Percentiles rank a stretch among this genome's conserved stretches.
phyloP scores from a whole-genome alignment of 2,329 filamentous ascomycete genomes.

The Xylariaceae sp. region DNA sequence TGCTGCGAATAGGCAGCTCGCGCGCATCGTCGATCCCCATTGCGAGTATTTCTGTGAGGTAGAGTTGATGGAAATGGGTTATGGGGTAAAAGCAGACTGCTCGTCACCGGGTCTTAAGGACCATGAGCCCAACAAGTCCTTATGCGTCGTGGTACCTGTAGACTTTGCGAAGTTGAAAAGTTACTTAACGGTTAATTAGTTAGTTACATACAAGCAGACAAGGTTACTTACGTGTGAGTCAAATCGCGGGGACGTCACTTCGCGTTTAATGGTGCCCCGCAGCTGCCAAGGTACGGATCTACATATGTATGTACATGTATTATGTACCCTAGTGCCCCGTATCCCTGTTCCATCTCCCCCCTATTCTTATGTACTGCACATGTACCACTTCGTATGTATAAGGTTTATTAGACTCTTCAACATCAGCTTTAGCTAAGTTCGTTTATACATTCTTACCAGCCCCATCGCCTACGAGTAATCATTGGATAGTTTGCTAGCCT shows the following conservation, averaged over 20 bases:
- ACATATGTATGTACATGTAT: slow-evolving; percentile 11
- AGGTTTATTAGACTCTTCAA: not conserved
- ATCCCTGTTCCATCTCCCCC: not conserved
- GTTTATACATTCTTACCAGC: too few species aligned
- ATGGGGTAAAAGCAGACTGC: too few species aligned
- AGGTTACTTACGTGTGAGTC: slow-evolving; percentile 15
- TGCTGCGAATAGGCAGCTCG: slow-evolving; percentile 33
- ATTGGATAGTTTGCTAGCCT: too few species aligned
- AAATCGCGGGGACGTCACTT: slow-evolving; percentile 27
- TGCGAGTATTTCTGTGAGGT: not conserved
- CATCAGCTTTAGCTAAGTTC: too few species aligned
- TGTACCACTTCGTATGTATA: not conserved
- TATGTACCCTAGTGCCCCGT: slow-evolving; percentile 7
- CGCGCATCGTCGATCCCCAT: slow-evolving; percentile 28
- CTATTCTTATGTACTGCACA: not conserved
- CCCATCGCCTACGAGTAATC: too few species aligned
- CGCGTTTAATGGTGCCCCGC: not conserved
- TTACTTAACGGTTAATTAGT: too few species aligned
- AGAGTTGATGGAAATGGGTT: not conserved
- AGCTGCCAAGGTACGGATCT: too few species aligned
- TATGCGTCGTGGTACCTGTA: too few species aligned
- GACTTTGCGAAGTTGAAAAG: too few species aligned
- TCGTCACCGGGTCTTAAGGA: not conserved
- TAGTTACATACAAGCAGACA: too few species aligned
- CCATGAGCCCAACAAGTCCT: not conserved